Base-by-base conservation (phyloP, 1,284 basidiomycete genomes). In the Phellinidium pouzarii region DNA sequence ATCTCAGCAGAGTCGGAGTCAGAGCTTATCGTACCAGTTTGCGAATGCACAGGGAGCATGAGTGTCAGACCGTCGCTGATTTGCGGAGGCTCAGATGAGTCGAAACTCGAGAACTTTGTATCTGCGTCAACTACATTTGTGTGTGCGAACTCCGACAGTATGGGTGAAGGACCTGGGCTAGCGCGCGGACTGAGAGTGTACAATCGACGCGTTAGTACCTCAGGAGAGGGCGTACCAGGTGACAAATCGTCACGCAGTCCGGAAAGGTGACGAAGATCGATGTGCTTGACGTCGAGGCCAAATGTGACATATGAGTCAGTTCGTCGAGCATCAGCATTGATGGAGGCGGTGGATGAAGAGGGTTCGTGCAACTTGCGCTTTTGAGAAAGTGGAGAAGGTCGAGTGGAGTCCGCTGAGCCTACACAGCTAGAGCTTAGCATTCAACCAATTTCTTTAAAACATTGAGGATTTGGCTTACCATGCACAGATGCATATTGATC, bases 401-500 rank as follows among this genome's bases (percentile, higher is more conserved):
- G 61, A 3, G 71, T 71, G 11, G 71, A 72, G 53, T 72, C 71
- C 4, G 69, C 70, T 3, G 69, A 67, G 44, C 71, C 71, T 72
- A 56, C 23, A 48, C 26, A 12, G n/a, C 40, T 37, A 22, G 9
- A 41, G 14, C n/a, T 50, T 17, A 17, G 37, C 50, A n/a, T 22
- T 47, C 34, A 34, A 34, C 11, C 31, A 31, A 22, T 48, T 43
- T 31, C 50, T 25, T 19, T 3, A 23, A 19, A 44, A 46, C 20
- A 40, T 47, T 9, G 46, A 5, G 23, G 7, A 41, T 43, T 50
- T 36, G 34, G 44, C 68, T 61, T 58, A 84, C 86, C 85, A 65
- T 87, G 83, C 7, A 87, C 75, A 25, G 73, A 71, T 41, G 79
- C 68, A 62, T 87, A 87, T 51, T 73, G 80, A 19, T 82, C 83